Percentiles rank a stretch among this genome's conserved stretches.
These are phyloP conservation scores for Nicotiana knightiana DNA, from an alignment of 257 asterid genomes.

Conservation along the genomic window DNA sequence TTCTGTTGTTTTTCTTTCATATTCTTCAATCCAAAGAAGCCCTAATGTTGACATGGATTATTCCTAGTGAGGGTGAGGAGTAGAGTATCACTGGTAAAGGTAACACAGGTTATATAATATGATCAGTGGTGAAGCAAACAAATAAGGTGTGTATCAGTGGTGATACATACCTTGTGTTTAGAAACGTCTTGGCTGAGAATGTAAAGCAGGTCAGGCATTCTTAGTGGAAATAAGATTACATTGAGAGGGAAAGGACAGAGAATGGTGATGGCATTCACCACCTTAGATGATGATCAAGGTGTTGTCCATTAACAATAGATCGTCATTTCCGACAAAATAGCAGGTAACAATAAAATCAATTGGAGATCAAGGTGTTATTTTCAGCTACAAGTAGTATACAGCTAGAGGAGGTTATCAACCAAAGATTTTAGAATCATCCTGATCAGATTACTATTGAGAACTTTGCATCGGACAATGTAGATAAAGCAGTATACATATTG, in stretches of 20 bases:
- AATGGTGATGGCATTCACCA: slow-evolving; percentile 3
- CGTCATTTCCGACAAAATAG: neutral
- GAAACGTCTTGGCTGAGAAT: neutral
- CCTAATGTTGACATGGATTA: neutral
- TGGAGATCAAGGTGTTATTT: neutral
- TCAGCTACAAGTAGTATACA: neutral
- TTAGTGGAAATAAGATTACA: too few relatives aligned
- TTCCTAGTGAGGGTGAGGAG: neutral
- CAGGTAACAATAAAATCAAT: neutral
- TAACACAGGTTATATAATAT: neutral
- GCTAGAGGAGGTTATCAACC: neutral
- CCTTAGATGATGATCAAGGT: neutral
- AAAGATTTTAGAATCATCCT: neutral
- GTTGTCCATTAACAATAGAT: neutral
- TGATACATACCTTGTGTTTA: neutral
- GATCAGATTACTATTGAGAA: neutral
- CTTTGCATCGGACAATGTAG: neutral
- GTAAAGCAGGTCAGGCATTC: too few relatives aligned
- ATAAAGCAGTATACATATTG: neutral
- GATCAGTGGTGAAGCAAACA: neutral
- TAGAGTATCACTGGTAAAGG: neutral
- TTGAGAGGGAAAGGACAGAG: too few relatives aligned
- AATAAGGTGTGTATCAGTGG: neutral
- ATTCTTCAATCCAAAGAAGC: slow-evolving; percentile 1
- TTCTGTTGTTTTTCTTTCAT: neutral